These are phyloP conservation scores for Hygrocybe punicea DNA, from an alignment of 768 basidiomycete genomes.

Conservation along the genomic window DNA sequence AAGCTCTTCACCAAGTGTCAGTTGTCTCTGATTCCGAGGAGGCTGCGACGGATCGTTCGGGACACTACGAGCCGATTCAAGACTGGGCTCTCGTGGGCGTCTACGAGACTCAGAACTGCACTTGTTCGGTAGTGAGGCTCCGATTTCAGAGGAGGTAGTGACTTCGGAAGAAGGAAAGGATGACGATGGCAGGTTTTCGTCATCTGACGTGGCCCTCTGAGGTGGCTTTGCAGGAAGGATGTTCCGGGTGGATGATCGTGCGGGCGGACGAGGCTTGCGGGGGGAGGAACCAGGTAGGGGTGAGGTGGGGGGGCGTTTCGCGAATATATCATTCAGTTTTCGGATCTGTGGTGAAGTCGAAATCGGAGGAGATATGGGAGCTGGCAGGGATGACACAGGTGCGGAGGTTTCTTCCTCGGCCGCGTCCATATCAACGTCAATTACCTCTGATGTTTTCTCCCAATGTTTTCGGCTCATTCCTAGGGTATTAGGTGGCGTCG, in stretches of 20 bases:
- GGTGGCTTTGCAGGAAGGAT: conserved; percentile 7
- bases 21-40: conserved; percentile 34
- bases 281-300: conserved; percentile 58
- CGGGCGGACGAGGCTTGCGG: conserved; percentile 55
- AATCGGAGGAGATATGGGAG: conserved; percentile 13
- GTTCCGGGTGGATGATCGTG: conserved; percentile 40
- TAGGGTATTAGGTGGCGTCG: conserved; percentile 45
- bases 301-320: conserved; percentile 59
- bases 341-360: conserved; percentile 4
- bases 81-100: not conserved
- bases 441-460: not conserved
- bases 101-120: not conserved
- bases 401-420: conserved; percentile 13
- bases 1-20: conserved; percentile 69
- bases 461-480: not conserved
- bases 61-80: not conserved
- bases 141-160: too few relatives aligned
- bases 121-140: not conserved
- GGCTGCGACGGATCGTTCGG: conserved; percentile 1
- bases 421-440: conserved; percentile 26
- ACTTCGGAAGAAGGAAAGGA: too few relatives aligned
- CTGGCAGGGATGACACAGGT: conserved; percentile 12
- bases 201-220: conserved; percentile 13
- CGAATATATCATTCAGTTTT: conserved; percentile 42
- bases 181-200: not conserved